Evolutionary conservation across 2,329 filamentous ascomycete species (phyloP).

Genomic region (Sclerotiophoma versabilis): DNA sequence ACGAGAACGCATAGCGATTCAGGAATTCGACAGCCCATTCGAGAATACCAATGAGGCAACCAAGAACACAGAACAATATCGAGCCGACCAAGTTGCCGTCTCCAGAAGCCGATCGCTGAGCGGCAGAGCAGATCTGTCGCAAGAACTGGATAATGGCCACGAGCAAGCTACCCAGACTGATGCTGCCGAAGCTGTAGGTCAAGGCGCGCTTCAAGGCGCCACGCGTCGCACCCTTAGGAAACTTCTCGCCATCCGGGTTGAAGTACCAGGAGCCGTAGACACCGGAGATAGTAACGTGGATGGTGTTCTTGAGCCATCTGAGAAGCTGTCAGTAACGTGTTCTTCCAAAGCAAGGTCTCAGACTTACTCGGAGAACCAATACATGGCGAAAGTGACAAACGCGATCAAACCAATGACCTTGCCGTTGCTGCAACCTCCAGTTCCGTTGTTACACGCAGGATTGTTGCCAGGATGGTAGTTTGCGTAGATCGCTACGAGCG

Average conservation of each 20-base stretch:
- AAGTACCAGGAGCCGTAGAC: slow-evolving; percentile 94
- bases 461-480: slow-evolving; percentile 76
- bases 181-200: slow-evolving; percentile 92
- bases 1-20: slow-evolving; percentile 91
- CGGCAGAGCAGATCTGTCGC: slow-evolving; percentile 82
- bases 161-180: slow-evolving; percentile 83
- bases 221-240: slow-evolving; percentile 79
- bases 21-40: slow-evolving; percentile 89
- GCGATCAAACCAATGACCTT: slow-evolving; percentile 85
- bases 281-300: slow-evolving; percentile 85
- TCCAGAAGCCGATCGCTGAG: slow-evolving; percentile 68
- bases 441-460: slow-evolving; percentile 61
- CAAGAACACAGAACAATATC: slow-evolving; percentile 75
- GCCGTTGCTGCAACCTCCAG: slow-evolving; percentile 71
- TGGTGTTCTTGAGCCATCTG: slow-evolving; percentile 85
- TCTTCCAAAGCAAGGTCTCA: neutral
- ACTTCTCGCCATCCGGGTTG: slow-evolving; percentile 47
- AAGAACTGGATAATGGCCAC: slow-evolving; percentile 88
- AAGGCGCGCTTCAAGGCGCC: slow-evolving; percentile 82
- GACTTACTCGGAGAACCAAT: slow-evolving; percentile 81
- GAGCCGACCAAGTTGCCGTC: slow-evolving; percentile 73
- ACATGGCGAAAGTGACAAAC: slow-evolving; percentile 89
- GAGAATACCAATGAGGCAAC: slow-evolving; percentile 77
- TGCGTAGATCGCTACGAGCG: slow-evolving; percentile 84
- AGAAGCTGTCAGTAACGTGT: slow-evolving; percentile 38